Conservation (phyloP, 139 green algal species). For the Chlamydomonas sphaeroides region DNA sequence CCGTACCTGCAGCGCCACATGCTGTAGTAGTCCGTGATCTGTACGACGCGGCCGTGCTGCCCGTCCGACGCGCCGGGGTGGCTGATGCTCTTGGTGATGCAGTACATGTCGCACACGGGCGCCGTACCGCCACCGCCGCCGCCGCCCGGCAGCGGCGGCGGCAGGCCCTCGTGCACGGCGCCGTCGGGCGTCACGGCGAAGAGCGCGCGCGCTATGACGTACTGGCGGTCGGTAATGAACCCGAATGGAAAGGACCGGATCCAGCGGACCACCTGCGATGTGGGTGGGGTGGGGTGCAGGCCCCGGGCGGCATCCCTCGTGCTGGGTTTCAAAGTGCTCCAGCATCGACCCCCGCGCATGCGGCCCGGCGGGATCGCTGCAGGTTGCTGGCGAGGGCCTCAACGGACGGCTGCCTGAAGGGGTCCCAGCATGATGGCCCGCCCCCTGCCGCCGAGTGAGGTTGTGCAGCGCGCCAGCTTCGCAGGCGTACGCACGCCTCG, state of each 20-base stretch:
- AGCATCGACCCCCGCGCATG: no score
- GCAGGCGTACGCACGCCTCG: no score
- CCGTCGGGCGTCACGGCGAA: conserved; percentile 38
- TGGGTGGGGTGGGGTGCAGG: no score
- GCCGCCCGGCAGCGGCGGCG: conserved; percentile 16
- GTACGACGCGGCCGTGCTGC: conserved; percentile 3
- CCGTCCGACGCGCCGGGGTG: conserved; percentile 30
- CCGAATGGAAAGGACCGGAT: conserved; percentile 80
- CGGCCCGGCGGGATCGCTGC: no score
- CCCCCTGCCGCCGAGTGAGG: no score
- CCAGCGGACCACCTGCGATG: conserved; percentile 78
- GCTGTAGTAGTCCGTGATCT: conserved; percentile 46
- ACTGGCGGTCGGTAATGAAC: conserved; percentile 82
- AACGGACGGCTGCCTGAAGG: no score
- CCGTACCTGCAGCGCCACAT: conserved; percentile 52
- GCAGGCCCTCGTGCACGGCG: conserved; percentile 16
- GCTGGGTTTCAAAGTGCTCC: no score
- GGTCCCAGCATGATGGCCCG: no score
- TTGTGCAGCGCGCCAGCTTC: no score
- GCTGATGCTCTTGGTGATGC: conserved; percentile 33
- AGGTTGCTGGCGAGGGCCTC: no score
- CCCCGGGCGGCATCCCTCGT: no score
- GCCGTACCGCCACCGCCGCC: background rate
- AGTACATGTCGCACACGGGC: conserved; percentile 8
- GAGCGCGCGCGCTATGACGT: conserved; percentile 74